Evolutionary conservation across 371 early-diverging fungal genomes (phyloP), one percentile per base, ranked within the genome.

Genomic region (Rozella allomycis): DNA sequence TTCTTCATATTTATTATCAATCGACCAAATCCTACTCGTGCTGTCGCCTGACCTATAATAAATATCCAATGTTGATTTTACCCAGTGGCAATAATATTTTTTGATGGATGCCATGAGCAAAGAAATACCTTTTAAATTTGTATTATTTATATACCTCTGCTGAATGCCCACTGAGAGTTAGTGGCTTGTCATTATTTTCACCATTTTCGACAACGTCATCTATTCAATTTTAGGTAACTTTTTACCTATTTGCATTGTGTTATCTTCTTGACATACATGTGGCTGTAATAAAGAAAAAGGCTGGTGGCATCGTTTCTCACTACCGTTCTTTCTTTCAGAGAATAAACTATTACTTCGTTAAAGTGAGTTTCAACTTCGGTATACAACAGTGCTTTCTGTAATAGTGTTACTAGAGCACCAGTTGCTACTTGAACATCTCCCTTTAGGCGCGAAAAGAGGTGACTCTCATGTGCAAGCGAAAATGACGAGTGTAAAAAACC

Each of bases 361-460:
- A 74, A 53, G 39, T 85, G 86, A 1, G 67, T 52, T 50, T 87
- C 86, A 34, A 86, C 67, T 34, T 83, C 80, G 56, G 72, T 60
- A 47, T 85, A 88, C 44, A 78, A 79, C 20, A 93, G 59, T 0
- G 86, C 94, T 47, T 85, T 86, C 38, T 88, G 88, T 35, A 90
- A 59, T 8, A 84, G 59, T 42, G 58, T 67, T 23, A 93, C 74
- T 18, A 93, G 61, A 4, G 74, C 69, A 4, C 91, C 94, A 16
- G 83, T 80, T 25, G 65, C 63, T 21, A 87, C 75, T 30, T 60
- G 68, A 34, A 57, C 27, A 7, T 35, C 35, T 12, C 17, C 27
- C 20, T 30, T 25, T 13, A 20, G 11, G 13, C 13, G 20, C 10
- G 12, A 27, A 46, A 68, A 58, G 34, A 86, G 61, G 44, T 76